Evolutionary conservation across 106 monocot species (phyloP), one percentile per base, ranked within the genome.

Genomic region (Dioscorea dumetorum): DNA sequence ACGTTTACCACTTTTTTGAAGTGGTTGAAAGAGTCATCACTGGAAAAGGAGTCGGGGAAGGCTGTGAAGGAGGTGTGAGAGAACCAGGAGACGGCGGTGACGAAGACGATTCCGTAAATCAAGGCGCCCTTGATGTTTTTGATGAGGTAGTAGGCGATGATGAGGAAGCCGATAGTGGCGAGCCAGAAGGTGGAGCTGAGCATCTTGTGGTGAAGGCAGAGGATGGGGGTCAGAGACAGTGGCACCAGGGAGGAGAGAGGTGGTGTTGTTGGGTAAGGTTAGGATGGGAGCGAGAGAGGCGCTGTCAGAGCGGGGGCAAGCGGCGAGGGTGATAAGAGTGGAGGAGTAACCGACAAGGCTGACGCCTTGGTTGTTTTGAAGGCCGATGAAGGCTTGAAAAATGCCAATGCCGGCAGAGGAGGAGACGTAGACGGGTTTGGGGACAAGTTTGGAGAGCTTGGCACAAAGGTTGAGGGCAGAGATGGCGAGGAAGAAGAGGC

Each of bases 151-250:
- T 58, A 80, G 33, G 75, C 64, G 70, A 67, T 80, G 53, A 80
- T 66, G 24, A 75, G 17, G 61, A 80, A 75, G 33, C 80, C 79
- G 33, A 60, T 66, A 70, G 56, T 61, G 61, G 58, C 80, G 60
- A 80, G 80, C 80, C 80, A 80, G 70, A 80, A 80, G 13, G 80
- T 80, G 22, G 80, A 70, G 80, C 74, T 80, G 68, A 65, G 60
- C 80, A 80, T 80, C 3, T 61, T 64, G 41, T 66, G 66, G 61
- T 80, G 74, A 49, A 80, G 74, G 75, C 80, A 80, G 50, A 80
- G 63, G 52, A 80, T 67, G 34, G 51, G 70, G 35, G n/a, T 61
- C 70, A 22, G 75, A 80, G 48, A 66, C 70, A 53, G 80, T 71
- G 70, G 53, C 79, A 23, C 79, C 79, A 18, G 79, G 72, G 52